A percentile compares a stretch with the other conserved stretches of the same genome.
Evolutionary conservation across 805 yeast genomes (phyloP).

Genomic region (Spencermartinsiella europaea): DNA sequence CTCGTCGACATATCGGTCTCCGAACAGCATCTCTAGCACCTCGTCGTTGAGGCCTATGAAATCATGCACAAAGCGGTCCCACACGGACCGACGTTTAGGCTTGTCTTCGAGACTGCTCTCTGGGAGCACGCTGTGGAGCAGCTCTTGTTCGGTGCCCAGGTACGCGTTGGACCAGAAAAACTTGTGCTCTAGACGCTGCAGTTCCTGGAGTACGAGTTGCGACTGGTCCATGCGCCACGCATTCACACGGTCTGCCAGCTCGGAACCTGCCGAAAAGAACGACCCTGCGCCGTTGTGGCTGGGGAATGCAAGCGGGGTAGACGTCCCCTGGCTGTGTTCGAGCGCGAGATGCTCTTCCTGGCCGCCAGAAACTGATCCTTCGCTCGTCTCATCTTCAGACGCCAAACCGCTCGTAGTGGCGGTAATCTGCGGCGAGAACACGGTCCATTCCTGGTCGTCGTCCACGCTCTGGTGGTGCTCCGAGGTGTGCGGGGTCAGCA

Average conservation of each 20-base stretch:
- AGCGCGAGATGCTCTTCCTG: slow-evolving; percentile 14
- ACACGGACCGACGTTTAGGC: slow-evolving; percentile 6
- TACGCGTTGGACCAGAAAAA: neutral
- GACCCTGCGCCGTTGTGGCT: slow-evolving; percentile 33
- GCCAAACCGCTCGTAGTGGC: slow-evolving; percentile 8
- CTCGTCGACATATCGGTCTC: slow-evolving; percentile 24
- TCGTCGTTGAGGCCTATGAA: slow-evolving; percentile 33
- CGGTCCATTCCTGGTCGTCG: slow-evolving; percentile 34
- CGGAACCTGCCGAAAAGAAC: slow-evolving; percentile 25
- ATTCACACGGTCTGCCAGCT: slow-evolving; percentile 34
- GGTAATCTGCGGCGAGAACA: slow-evolving; percentile 31
- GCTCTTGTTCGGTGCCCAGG: neutral
- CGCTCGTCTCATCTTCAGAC: slow-evolving; percentile 15
- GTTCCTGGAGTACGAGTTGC: slow-evolving; percentile 27
- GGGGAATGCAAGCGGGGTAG: slow-evolving; percentile 30
- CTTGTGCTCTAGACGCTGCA: slow-evolving; percentile 19
- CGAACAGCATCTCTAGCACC: slow-evolving; percentile 33
- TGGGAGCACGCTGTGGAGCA: neutral
- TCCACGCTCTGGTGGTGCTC: slow-evolving; percentile 6
- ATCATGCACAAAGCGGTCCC: slow-evolving; percentile 24
- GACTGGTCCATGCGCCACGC: slow-evolving; percentile 39
- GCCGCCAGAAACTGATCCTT: slow-evolving; percentile 9
- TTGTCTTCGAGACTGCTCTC: neutral
- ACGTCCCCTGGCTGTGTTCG: slow-evolving; percentile 12
- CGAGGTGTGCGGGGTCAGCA: slow-evolving; percentile 4